These are phyloP conservation scores for Pyrenochaeta sp. DNA, from an alignment of 2,329 filamentous ascomycete species.

Conservation along the genomic window DNA sequence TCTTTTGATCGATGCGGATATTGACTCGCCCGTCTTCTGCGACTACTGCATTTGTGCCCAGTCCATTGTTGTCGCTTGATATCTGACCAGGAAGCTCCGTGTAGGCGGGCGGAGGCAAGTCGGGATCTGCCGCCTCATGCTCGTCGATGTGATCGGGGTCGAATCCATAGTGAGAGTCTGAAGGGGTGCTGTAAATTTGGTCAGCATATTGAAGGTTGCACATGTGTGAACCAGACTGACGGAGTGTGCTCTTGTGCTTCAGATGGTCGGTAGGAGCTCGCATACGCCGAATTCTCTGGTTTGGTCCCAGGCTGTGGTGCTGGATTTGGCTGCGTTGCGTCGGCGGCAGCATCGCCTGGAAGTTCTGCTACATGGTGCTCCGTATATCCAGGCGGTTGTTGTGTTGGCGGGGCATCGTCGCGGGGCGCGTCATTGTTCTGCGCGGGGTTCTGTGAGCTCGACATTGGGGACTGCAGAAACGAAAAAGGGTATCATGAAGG, in stretches of 20 bases:
- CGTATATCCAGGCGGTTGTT: constrained; percentile 23
- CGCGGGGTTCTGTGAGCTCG: constrained; percentile 28
- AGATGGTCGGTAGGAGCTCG: constrained; percentile 36
- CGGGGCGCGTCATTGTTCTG: constrained; percentile 21
- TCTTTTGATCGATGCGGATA: constrained; percentile 52
- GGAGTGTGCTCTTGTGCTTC: constrained; percentile 21
- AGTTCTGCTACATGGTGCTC: constrained; percentile 19
- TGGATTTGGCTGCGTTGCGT: constrained; percentile 9
- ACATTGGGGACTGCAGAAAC: constrained; percentile 20
- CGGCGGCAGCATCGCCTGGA: constrained; percentile 13
- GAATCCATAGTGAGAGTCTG: constrained; percentile 22
- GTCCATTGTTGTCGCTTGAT: constrained; percentile 46
- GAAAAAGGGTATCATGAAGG: constrained; percentile 8
- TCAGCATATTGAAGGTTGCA: constrained; percentile 15
- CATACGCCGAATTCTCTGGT: constrained; percentile 38
- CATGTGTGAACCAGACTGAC: constrained; percentile 11
- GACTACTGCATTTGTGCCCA: constrained; percentile 57
- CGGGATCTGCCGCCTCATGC: constrained; percentile 17
- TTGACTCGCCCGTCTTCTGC: constrained; percentile 52
- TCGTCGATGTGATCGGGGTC: constrained; percentile 23
- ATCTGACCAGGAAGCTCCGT: constrained; percentile 53
- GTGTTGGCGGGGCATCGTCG: constrained; percentile 30
- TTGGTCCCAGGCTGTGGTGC: constrained; percentile 22
- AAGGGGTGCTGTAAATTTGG: constrained; percentile 13
- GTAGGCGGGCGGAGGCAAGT: constrained; percentile 50